phyloP scores from a whole-genome alignment of 306 rosid species.

The Morella rubra region DNA sequence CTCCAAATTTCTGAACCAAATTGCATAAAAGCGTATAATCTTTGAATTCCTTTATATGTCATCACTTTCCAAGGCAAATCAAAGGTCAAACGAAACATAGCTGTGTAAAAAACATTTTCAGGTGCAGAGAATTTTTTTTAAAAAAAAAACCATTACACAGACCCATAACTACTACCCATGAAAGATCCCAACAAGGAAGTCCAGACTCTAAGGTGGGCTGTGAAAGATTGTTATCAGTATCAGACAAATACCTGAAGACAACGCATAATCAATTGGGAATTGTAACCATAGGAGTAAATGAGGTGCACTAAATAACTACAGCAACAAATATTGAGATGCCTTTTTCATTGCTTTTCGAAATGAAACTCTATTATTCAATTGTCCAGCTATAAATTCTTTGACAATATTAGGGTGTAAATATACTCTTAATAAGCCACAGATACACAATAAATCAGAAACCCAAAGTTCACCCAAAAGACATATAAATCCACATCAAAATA shows the following conservation, averaged over 20 bases:
- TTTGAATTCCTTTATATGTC: neutral
- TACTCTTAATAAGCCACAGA: neutral
- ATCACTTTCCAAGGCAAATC: neutral
- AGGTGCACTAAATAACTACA: neutral
- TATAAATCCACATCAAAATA: neutral
- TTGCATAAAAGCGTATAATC: neutral
- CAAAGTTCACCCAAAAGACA: neutral
- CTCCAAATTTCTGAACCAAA: too few species aligned
- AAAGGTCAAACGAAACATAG: neutral
- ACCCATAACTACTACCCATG: neutral
- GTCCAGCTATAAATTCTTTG: too few species aligned
- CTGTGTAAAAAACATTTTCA: neutral
- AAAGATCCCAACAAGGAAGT: neutral
- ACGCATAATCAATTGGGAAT: neutral
- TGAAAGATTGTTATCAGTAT: neutral
- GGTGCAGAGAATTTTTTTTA: neutral
- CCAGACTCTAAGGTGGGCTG: neutral
- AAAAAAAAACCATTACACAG: neutral
- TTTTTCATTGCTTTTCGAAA: too few species aligned
- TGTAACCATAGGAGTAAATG: neutral
- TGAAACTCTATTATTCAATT: too few species aligned
- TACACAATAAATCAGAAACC: slow-evolving; percentile 4
- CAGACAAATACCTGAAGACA: neutral
- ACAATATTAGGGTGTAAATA: neutral
- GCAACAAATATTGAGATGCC: neutral